These are phyloP conservation scores for Coemansia sp. DNA, from an alignment of 192 early-diverging fungal genomes.

Conservation along the genomic window DNA sequence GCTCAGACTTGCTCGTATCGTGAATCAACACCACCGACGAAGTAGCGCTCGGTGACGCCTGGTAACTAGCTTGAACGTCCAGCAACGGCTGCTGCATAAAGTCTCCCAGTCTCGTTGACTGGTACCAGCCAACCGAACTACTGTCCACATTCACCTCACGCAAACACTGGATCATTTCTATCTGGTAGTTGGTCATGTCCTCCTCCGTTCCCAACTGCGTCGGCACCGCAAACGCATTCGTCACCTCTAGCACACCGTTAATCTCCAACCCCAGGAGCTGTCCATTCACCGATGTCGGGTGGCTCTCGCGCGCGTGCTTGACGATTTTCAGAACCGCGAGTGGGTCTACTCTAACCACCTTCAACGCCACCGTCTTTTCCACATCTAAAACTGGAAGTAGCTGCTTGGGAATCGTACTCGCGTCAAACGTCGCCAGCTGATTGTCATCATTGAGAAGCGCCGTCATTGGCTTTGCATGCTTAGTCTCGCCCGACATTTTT, in stretches of 20 bases:
- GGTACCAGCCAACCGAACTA: conserved; percentile 98
- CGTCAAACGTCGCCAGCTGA: conserved; percentile 29
- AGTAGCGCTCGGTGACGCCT: conserved; percentile 68
- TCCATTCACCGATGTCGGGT: conserved; percentile 82
- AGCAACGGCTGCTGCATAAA: conserved; percentile 91
- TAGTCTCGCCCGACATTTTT: conserved; percentile 21
- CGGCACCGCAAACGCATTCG: conserved; percentile 89
- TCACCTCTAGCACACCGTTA: conserved; percentile 87
- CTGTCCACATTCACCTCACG: conserved; percentile 94
- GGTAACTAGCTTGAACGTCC: conserved; percentile 90
- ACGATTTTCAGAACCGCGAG: conserved; percentile 94
- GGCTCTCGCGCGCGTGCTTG: conserved; percentile 92
- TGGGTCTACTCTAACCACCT: conserved; percentile 73
- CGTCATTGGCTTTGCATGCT: conserved; percentile 54
- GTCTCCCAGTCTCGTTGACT: conserved; percentile 84
- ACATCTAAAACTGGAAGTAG: conserved; percentile 59
- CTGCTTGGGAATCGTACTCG: conserved; percentile 38
- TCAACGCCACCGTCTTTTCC: conserved; percentile 60
- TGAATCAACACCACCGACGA: conserved; percentile 93
- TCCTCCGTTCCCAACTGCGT: conserved; percentile 60
- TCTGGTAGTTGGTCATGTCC: conserved; percentile 82
- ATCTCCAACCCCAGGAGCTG: conserved; percentile 95
- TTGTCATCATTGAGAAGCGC: conserved; percentile 45
- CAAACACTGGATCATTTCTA: conserved; percentile 93
- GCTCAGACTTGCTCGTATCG: conserved; percentile 82